Evolutionary conservation across 441 rosid genomes (phyloP).

Genomic region (Bocquillonia castaneifolia): DNA sequence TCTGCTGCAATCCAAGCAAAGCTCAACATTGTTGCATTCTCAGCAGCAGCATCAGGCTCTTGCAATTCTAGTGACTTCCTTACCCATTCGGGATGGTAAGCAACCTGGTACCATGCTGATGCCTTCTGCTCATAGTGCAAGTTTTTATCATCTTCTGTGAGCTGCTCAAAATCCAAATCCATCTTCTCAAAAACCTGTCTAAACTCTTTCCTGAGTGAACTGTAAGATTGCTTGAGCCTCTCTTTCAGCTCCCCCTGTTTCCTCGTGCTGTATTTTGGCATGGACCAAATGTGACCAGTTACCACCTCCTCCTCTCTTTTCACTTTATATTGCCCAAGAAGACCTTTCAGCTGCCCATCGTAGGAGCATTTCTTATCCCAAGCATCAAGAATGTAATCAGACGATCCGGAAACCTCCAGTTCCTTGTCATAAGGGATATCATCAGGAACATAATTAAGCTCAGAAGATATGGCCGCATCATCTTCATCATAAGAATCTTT

Average conservation of each 20-base stretch:
- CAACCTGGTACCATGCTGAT: constrained; percentile 87
- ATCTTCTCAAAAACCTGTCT: constrained; percentile 52
- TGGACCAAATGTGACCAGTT: constrained; percentile 91
- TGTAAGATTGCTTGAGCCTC: constrained; percentile 66
- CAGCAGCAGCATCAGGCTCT: constrained; percentile 31
- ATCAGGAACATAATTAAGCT: constrained; percentile 29
- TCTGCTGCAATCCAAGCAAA: constrained; percentile 91
- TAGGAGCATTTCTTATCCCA: constrained; percentile 76
- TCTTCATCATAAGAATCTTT: constrained; percentile 53
- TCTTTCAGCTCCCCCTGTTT: constrained; percentile 75
- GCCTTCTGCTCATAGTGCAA: constrained; percentile 62
- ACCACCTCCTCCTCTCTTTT: constrained; percentile 83
- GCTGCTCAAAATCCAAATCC: constrained; percentile 36
- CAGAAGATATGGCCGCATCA: constrained; percentile 36
- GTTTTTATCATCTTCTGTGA: constrained; percentile 58
- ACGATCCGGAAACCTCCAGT: constrained; percentile 57
- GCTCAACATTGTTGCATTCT: constrained; percentile 45
- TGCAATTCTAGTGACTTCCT: constrained; percentile 48
- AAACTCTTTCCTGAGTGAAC: constrained; percentile 60
- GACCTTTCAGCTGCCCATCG: constrained; percentile 65
- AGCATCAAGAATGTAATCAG: constrained; percentile 54
- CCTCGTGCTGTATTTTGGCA: constrained; percentile 60
- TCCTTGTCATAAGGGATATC: constrained; percentile 57
- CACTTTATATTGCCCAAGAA: constrained; percentile 73
- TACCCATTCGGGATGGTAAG: constrained; percentile 72